Conservation (phyloP, 2,329 filamentous ascomycete species). For the Colletotrichum kahawae region DNA sequence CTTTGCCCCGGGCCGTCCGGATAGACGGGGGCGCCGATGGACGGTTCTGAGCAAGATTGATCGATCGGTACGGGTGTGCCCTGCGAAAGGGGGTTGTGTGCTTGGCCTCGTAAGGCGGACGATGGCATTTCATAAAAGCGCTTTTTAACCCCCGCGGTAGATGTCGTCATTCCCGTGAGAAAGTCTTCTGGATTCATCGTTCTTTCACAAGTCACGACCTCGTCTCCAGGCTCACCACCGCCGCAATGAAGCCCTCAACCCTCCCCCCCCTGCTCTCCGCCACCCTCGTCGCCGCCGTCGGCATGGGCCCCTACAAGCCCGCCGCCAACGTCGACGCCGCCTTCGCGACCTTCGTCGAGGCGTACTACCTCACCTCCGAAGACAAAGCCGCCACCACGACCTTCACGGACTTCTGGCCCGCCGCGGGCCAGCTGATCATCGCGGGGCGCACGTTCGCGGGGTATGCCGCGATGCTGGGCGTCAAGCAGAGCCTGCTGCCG, state of each 20-base stretch:
- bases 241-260: neutral
- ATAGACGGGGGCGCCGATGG: neutral
- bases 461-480: neutral
- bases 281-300: neutral
- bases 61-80: neutral
- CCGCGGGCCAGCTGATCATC: neutral
- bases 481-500: constrained; percentile 12
- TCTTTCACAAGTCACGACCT: neutral
- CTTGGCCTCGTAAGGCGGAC: neutral
- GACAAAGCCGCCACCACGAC: neutral
- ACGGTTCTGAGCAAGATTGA: neutral
- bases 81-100: neutral
- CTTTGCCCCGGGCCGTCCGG: neutral
- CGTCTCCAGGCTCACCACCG: neutral
- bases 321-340: neutral
- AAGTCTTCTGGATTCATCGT: neutral
- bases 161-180: neutral
- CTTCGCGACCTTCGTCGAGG: neutral
- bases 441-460: neutral
- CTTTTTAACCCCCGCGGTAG: rapidly evolving
- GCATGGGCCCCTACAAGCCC: constrained; percentile 1
- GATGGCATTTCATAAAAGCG: neutral
- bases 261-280: neutral
- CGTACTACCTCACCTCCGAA: constrained; percentile 3
- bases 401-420: constrained; percentile 17